Evolutionary conservation across 176 grass and related monocot species (phyloP).

Genomic region (barley (Hordeum vulgare)): MorexV3_pseudomolecules_assembly NC_058524.1:562033056-562033555

Average conservation of each 20-base stretch:
- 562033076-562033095: too few relatives aligned
- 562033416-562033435: not conserved
- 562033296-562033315: not conserved
- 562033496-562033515: not conserved
- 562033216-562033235: slow-evolving; percentile 20
- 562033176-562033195: slow-evolving; percentile 33
- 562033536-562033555: too few relatives aligned
- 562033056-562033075: too few relatives aligned
- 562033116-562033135: too few relatives aligned
- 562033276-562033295: not conserved
- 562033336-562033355: too few relatives aligned
- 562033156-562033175: not conserved
- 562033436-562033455: not conserved
- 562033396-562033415: not conserved
- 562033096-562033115: too few relatives aligned
- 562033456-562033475: too few relatives aligned
- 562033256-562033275: slow-evolving; percentile 45
- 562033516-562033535: not conserved
- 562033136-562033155: not conserved
- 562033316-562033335: too few relatives aligned
- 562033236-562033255: slow-evolving; percentile 37
- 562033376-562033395: not conserved
- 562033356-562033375: not conserved
- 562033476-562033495: too few relatives aligned
- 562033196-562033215: slow-evolving; percentile 29